Conservation (phyloP, 768 basidiomycete species). For the Sutorius australiensis region DNA sequence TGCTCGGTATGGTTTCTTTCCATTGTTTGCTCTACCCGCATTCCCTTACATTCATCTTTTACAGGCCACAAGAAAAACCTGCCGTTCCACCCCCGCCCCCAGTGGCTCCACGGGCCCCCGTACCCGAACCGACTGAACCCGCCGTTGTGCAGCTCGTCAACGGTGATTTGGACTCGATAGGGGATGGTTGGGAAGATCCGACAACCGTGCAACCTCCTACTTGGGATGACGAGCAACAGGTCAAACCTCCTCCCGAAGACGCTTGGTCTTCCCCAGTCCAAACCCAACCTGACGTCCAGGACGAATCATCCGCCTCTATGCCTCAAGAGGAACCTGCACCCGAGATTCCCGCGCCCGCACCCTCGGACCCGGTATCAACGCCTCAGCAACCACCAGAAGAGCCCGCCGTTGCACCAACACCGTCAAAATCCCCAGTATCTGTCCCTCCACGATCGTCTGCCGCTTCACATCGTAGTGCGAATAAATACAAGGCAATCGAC, state of each 20-base stretch:
- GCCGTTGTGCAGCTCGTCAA: conserved; percentile 29
- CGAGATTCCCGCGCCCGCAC: conserved; percentile 17
- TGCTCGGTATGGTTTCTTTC: conserved; percentile 44
- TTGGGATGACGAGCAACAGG: conserved; percentile 68
- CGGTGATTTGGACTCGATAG: conserved; percentile 35
- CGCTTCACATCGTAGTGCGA: conserved; percentile 51
- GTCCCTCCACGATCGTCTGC: conserved; percentile 51
- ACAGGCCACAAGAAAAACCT: conserved; percentile 66
- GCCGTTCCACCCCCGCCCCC: conserved; percentile 38
- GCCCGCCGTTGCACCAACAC: conserved; percentile 30
- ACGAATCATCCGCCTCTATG: conserved; percentile 14
- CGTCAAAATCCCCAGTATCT: conserved; percentile 42
- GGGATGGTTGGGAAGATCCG: conserved; percentile 65
- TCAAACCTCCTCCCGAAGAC: conserved; percentile 32
- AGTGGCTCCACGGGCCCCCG: conserved; percentile 15
- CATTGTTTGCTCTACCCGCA: neutral
- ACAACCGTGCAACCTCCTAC: conserved; percentile 63
- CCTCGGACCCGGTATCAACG: conserved; percentile 12
- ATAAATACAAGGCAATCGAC: conserved; percentile 68
- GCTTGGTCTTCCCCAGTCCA: conserved; percentile 33
- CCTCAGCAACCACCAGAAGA: conserved; percentile 22
- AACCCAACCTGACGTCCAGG: conserved; percentile 18
- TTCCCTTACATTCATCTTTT: neutral
- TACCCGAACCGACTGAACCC: conserved; percentile 20
- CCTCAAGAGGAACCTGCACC: conserved; percentile 35